phyloP scores from a whole-genome alignment of 2,329 filamentous ascomycete species.

The Colletotrichum filicis region DNA sequence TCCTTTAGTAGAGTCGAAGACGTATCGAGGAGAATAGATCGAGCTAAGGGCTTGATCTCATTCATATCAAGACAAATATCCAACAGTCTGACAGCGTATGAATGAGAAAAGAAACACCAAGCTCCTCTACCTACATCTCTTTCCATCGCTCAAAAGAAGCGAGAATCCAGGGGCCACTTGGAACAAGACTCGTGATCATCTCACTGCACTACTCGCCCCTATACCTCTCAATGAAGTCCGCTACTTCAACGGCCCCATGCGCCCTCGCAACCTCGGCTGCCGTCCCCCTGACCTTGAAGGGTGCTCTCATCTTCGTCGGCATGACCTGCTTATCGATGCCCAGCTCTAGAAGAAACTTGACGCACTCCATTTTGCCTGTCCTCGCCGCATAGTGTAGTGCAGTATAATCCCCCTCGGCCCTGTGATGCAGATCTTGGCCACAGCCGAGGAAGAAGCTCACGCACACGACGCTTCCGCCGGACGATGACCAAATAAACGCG shows the following conservation, averaged over 20 bases:
- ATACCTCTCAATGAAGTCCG: slow-evolving; percentile 9
- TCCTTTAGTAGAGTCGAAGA: too few relatives aligned
- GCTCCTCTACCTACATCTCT: neutral
- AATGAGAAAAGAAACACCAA: neutral
- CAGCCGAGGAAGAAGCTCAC: slow-evolving; percentile 15
- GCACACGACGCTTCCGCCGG: neutral
- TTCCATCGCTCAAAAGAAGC: neutral
- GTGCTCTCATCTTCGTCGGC: neutral
- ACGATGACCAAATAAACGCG: slow-evolving; percentile 5
- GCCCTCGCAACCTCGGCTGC: slow-evolving; percentile 22
- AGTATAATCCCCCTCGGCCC: slow-evolving; percentile 3
- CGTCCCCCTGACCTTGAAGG: slow-evolving; percentile 17
- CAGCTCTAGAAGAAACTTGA: slow-evolving; percentile 29
- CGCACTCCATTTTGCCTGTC: neutral
- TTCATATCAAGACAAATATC: neutral
- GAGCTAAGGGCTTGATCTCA: neutral
- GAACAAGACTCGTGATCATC: neutral
- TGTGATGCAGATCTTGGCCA: slow-evolving; percentile 9
- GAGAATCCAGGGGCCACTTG: neutral
- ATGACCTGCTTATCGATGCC: slow-evolving; percentile 13
- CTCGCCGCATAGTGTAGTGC: slow-evolving; percentile 22
- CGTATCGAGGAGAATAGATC: neutral
- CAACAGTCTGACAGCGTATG: neutral
- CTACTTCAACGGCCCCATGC: slow-evolving; percentile 8
- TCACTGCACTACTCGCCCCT: neutral